Evolutionary conservation across 2,329 filamentous ascomycete genomes (phyloP), one percentile per base, ranked within the genome.

Genomic region (Pseudogymnoascus sp.): DNA sequence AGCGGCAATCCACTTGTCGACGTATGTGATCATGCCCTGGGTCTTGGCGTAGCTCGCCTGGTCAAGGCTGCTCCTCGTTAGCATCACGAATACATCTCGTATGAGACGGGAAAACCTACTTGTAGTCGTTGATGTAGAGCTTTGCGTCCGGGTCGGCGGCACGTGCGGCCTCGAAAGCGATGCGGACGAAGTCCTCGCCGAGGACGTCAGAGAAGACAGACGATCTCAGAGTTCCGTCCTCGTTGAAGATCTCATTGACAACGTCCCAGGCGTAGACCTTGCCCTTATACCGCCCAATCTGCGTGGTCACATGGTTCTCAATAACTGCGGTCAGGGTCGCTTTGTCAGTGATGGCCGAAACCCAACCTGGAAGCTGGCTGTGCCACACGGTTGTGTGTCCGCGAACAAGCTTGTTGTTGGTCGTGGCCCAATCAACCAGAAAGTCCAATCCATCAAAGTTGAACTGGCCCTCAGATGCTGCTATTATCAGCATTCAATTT

Each of bases 41-140:
- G 78, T 78, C 78, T 91, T 91, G 66, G 80, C 77, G 69, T 81
- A 81, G 67, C 69, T 79, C 16, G 86, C 80, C 47, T 33, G 29
- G 16, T 56, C 50, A 21, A 56, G 50, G 29, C 29, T 56, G 50
- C 21, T 33, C 16, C 7, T 33, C n/a, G 50, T 56, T 8, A 56
- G 50, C 16, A 56, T 21, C 29, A 21, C 29, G 29, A 35, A 10
- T 33, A 70, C 38, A 74, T 78, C 75, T 89, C 87, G 61, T 89
- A 81, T 76, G 47, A 24, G 38, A 21, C 1, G 8, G 13, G 7
- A 19, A 16, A 16, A 24, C 47, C 4, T 65, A 70, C 68, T 88
- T 89, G 75, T 81, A 84, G 73, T 91, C 88, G 75, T 91, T 92
- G 76, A 91, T 89, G 78, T 89, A 92, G 40, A 91, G 79, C 75